Evolutionary conservation across 2,329 filamentous ascomycete genomes (phyloP).

Genomic region (Aspergillus fijiensis): DNA sequence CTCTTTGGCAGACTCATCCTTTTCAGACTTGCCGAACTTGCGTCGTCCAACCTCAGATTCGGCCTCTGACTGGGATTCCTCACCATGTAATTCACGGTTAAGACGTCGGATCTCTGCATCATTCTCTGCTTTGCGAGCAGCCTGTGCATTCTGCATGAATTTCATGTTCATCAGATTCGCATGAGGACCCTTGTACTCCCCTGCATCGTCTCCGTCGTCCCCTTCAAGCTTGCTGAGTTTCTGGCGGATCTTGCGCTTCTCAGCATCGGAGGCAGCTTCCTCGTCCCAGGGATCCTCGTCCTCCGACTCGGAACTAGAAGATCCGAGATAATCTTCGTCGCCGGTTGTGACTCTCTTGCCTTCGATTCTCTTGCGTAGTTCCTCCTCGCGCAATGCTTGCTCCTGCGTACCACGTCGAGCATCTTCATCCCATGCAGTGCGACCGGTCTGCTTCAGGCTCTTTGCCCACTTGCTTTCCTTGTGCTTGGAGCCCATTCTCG

Average conservation of each 20-base stretch:
- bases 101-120: conserved; percentile 72
- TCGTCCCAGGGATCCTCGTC: conserved; percentile 59
- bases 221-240: conserved; percentile 52
- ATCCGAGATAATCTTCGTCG: conserved; percentile 53
- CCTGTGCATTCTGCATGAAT: conserved; percentile 92
- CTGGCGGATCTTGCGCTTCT: conserved; percentile 37
- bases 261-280: conserved; percentile 44
- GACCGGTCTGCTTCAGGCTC: conserved; percentile 72
- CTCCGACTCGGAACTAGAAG: conserved; percentile 63
- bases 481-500: conserved; percentile 81
- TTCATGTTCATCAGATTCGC: conserved; percentile 79
- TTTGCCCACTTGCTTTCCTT: conserved; percentile 92
- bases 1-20: conserved; percentile 29
- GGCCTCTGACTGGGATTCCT: conserved; percentile 56
- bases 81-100: conserved; percentile 65
- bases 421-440: conserved; percentile 84
- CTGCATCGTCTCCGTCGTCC: conserved; percentile 40
- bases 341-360: conserved; percentile 66
- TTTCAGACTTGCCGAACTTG: conserved; percentile 40
- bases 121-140: conserved; percentile 72
- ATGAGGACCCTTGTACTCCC: conserved; percentile 47
- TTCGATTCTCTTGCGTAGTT: conserved; percentile 75
- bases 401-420: conserved; percentile 75
- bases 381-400: conserved; percentile 78
- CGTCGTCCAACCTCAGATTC: conserved; percentile 64